Evolutionary conservation across 768 basidiomycete species (phyloP), one percentile per base, ranked within the genome.

Genomic region (Lentinus tigrinus): DNA sequence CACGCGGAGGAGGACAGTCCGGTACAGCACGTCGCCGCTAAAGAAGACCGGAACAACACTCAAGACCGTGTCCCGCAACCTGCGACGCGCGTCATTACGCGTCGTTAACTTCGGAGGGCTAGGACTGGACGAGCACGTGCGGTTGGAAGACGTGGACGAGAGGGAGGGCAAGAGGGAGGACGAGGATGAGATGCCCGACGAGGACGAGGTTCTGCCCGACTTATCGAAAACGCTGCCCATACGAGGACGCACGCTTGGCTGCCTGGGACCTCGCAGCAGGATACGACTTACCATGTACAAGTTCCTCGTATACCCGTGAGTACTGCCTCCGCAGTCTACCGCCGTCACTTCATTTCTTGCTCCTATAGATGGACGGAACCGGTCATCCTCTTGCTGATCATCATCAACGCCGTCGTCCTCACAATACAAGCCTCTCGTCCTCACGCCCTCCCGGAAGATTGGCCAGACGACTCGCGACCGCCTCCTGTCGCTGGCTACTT

Each of bases 341-440:
- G 38, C 26, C 28, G 14, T 24, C 56, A 52, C 40, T 26, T 13
- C 64, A 3, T n/a, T 21, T 6, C 27, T 21, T 2, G 38, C 47
- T 42, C 47, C 44, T 9, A 19, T 65, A 93, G 92, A 58, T 89
- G 85, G 81, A 95, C 95, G 17, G 96, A 98, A 74, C 92, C 92
- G 26, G 58, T 77, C 23, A 91, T 98, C 58, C 81, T 98, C 43
- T 64, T 89, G 23, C 78, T 95, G 52, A 97, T 98, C 68, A 79
- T 98, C 55, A 60, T 88, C 61, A 89, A 97, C 67, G 91, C 92
- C 19, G 77, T 92, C 56, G 78, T 95, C 21, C 77, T 98, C 49
- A 87, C 91, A 4, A 80, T 90, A 23, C 95, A 98, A 73, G 83
- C 92, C 8, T 82, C 89, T 36, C 80, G 75, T 52, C 74, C 87